phyloP scores from a whole-genome alignment of 2,329 filamentous ascomycete species.

The Exophiala bonariae region DNA sequence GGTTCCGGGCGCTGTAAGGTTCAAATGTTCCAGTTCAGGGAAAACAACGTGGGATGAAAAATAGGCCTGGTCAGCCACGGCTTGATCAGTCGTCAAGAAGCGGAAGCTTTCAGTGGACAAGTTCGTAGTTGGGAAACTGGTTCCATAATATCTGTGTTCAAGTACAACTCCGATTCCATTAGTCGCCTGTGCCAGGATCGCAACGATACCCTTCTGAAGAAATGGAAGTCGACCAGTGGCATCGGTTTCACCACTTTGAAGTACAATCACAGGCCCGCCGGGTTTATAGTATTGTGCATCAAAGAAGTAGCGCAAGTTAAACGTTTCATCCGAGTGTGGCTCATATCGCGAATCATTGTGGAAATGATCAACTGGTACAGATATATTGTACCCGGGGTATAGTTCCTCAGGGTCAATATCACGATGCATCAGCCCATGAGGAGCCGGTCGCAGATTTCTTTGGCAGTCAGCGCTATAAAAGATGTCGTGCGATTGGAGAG shows the following conservation, averaged over 20 bases:
- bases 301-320: constrained; percentile 79
- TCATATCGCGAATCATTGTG: constrained; percentile 76
- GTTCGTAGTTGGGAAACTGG: constrained; percentile 67
- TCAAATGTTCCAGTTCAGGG: constrained; percentile 64
- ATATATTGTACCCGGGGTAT: constrained; percentile 54
- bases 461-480: background rate
- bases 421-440: constrained; percentile 8
- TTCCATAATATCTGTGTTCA: constrained; percentile 86
- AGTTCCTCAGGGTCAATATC: constrained; percentile 26
- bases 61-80: constrained; percentile 76
- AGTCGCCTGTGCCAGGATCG: constrained; percentile 68
- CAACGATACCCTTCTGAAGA: constrained; percentile 75
- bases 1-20: constrained; percentile 65
- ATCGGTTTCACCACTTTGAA: constrained; percentile 70
- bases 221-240: constrained; percentile 65
- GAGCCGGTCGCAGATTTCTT: constrained; percentile 17
- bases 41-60: constrained; percentile 75
- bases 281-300: constrained; percentile 72
- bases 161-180: constrained; percentile 76
- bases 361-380: constrained; percentile 74
- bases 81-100: constrained; percentile 81
- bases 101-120: constrained; percentile 70
- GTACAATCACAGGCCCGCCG: constrained; percentile 78
- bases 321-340: constrained; percentile 69
- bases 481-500: background rate